phyloP scores from a whole-genome alignment of 176 grass and related monocot genomes.

The Cymbopogon citratus region DNA sequence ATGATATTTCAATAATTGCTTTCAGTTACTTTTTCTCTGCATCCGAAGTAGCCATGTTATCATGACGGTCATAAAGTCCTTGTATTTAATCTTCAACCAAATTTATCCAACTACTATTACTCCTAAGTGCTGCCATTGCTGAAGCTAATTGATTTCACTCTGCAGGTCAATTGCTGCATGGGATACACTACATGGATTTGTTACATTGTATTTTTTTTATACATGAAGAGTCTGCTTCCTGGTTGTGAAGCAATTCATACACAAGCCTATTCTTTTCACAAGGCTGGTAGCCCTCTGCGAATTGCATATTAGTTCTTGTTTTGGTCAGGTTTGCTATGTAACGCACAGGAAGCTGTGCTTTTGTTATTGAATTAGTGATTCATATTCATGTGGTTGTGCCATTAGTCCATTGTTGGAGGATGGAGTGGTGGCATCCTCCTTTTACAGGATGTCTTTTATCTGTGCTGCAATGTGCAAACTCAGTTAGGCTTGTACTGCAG shows the following conservation, averaged over 20 bases:
- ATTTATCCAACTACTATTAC: neutral
- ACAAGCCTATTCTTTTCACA: slow-evolving; percentile 33
- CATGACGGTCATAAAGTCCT: neutral
- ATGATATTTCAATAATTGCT: neutral
- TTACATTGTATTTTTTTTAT: slow-evolving; percentile 16
- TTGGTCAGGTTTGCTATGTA: slow-evolving; percentile 6
- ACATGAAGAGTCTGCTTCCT: slow-evolving; percentile 37
- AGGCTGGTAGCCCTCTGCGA: slow-evolving; percentile 9
- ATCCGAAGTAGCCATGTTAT: neutral
- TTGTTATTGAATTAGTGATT: slow-evolving; percentile 11
- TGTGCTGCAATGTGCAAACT: slow-evolving; percentile 13
- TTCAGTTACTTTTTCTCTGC: neutral
- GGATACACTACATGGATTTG: slow-evolving; percentile 35
- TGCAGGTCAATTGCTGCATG: slow-evolving; percentile 40
- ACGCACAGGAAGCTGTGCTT: slow-evolving; percentile 24
- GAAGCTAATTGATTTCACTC: neutral
- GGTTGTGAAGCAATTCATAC: slow-evolving; percentile 38
- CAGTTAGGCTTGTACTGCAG: slow-evolving; percentile 23
- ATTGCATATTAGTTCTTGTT: slow-evolving; percentile 17
- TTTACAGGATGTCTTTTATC: neutral
- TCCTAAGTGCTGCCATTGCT: neutral
- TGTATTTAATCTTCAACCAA: neutral
- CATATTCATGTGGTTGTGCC: neutral
- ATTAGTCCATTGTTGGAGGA: slow-evolving; percentile 19
- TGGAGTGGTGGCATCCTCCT: slow-evolving; percentile 22